Percentiles rank a stretch among this genome's conserved stretches.
Conservation (phyloP, 2,329 filamentous ascomycete genomes). For the Ustulina deusta region DNA sequence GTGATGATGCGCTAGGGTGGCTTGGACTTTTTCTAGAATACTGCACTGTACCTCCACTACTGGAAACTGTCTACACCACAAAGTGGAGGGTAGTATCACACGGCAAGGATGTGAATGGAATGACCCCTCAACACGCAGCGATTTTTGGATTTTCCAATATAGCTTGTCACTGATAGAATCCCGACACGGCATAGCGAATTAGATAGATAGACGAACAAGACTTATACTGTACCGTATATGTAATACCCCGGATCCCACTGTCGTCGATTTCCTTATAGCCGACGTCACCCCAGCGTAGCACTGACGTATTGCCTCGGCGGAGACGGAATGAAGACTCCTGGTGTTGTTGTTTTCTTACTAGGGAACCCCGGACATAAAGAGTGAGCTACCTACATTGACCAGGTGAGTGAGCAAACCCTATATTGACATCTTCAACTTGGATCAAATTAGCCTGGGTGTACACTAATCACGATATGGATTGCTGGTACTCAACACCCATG, state of each 20-base stretch:
- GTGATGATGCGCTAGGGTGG: conserved; percentile 21
- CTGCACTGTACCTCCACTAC: not conserved
- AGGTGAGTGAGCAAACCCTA: conserved; percentile 17
- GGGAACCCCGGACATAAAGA: not conserved
- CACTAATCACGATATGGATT: not conserved
- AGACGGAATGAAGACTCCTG: not conserved
- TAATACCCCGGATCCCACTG: not conserved
- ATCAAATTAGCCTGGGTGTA: conserved; percentile 5
- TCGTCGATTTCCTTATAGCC: conserved; percentile 22
- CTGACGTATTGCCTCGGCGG: conserved; percentile 28
- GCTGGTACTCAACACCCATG: not conserved
- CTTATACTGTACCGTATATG: not conserved
- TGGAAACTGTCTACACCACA: not conserved
- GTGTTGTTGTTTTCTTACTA: not conserved
- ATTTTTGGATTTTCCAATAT: no score
- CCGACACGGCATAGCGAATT: not conserved
- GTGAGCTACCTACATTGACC: not conserved
- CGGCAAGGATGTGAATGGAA: conserved; percentile 3
- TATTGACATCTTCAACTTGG: conserved; percentile 2
- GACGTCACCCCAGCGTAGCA: conserved; percentile 24
- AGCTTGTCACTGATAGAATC: not conserved
- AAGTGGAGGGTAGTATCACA: not conserved
- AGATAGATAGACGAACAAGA: no score
- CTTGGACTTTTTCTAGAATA: conserved; percentile 29
- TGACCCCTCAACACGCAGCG: no score